Percentiles rank a stretch among this genome's conserved stretches.
Conservation (phyloP, 2,329 filamentous ascomycete species). For the Alternaria sp. region DNA sequence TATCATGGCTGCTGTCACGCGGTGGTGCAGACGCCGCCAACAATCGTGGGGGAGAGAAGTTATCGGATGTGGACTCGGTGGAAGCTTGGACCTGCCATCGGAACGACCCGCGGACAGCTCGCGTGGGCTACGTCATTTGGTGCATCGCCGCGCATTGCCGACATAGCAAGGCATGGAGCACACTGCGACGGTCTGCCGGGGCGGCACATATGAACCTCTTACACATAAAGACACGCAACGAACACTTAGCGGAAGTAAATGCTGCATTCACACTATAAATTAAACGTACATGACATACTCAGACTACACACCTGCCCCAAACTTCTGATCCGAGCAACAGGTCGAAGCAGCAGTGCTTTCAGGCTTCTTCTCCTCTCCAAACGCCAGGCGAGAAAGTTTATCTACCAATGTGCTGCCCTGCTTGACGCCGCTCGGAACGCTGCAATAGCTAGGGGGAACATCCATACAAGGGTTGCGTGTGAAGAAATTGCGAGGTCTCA, state of each 20-base stretch:
- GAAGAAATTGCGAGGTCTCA: conserved; percentile 86
- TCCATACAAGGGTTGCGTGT: conserved; percentile 79
- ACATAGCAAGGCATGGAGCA: not conserved
- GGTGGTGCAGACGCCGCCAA: not conserved
- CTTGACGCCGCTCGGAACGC: conserved; percentile 74
- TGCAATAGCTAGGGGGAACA: conserved; percentile 77
- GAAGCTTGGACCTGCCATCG: conserved; percentile 24
- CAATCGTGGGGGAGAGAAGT: conserved; percentile 14
- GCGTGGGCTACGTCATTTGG: conserved; percentile 7
- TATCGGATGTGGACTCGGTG: conserved; percentile 8
- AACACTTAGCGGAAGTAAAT: not conserved
- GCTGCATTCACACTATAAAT: not conserved
- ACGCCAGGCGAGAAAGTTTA: conserved; percentile 59
- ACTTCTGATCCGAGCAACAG: conserved; percentile 30
- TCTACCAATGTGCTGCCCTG: conserved; percentile 59
- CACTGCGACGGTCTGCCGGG: not conserved
- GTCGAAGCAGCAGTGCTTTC: conserved; percentile 12
- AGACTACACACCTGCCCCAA: conserved; percentile 27
- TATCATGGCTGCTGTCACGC: conserved; percentile 15
- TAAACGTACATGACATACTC: not conserved
- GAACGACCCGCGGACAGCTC: conserved; percentile 2
- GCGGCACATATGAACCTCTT: not conserved
- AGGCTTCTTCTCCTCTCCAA: conserved; percentile 48
- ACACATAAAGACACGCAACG: not conserved
- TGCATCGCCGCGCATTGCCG: not conserved